Conservation (phyloP, 306 rosid genomes). For the Acacia crassicarpa region DNA sequence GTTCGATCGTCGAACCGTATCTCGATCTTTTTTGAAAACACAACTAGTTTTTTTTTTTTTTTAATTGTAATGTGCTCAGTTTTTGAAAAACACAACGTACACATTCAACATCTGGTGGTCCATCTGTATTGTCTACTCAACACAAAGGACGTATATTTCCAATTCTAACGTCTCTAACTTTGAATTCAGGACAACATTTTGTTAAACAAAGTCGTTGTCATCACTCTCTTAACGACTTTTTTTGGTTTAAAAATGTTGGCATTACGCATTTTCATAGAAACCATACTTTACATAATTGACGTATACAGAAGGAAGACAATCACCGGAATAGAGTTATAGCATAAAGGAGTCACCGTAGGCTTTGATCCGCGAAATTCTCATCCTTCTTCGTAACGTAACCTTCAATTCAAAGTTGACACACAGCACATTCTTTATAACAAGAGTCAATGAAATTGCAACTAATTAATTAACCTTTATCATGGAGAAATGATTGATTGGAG, state of each 20-base stretch:
- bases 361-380: not conserved
- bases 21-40: not conserved
- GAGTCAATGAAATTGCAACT: not conserved
- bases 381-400: not conserved
- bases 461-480: not conserved
- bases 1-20: slow-evolving; percentile 34
- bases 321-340: not conserved
- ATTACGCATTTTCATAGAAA: not conserved
- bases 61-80: slow-evolving; percentile 10
- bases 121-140: not conserved
- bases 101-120: not conserved
- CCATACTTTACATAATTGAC: not conserved
- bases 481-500: too few relatives aligned
- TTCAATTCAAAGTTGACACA: not conserved
- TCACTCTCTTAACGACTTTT: not conserved
- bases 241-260: not conserved
- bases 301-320: not conserved
- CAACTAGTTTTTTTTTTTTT: not conserved
- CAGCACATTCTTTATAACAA: not conserved
- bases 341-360: not conserved
- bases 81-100: slow-evolving; percentile 16
- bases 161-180: not conserved
- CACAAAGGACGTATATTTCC: not conserved
- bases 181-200: not conserved
- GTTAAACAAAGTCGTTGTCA: not conserved